A percentile compares a stretch with the other conserved stretches of the same genome.
These are phyloP conservation scores for Cyberlindnera subsufficiens DNA, from an alignment of 805 yeast species.

Conservation along the genomic window DNA sequence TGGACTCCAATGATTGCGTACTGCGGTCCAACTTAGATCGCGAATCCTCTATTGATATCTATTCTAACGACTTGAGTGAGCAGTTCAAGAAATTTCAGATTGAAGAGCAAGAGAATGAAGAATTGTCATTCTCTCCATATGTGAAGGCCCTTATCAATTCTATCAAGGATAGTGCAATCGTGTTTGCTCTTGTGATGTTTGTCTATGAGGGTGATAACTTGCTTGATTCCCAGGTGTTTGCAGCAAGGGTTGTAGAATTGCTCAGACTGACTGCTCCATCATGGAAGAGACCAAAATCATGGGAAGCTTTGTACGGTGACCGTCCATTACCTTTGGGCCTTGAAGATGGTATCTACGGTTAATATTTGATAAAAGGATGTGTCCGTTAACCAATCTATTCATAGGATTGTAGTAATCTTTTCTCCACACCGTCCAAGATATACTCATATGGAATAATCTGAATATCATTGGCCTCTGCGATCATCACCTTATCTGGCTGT, in stretches of 20 bases:
- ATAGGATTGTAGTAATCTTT: conserved; percentile 36
- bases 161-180: conserved; percentile 12
- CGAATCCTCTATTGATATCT: conserved; percentile 10
- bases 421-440: conserved; percentile 55
- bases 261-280: conserved; percentile 18
- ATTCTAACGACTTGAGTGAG: conserved; percentile 14
- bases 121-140: conserved; percentile 10
- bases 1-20: conserved; percentile 74
- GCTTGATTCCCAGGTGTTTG: conserved; percentile 55
- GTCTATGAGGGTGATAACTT: conserved; percentile 92
- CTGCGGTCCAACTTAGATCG: conserved; percentile 16
- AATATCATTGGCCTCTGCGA: conserved; percentile 67
- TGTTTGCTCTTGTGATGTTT: conserved; percentile 45
- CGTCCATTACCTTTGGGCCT: conserved; percentile 58
- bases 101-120: conserved; percentile 4
- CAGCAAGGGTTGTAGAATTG: conserved; percentile 29
- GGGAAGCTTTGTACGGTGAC: conserved; percentile 83
- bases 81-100: conserved; percentile 14
- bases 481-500: conserved; percentile 51
- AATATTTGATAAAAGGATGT: background rate
- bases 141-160: conserved; percentile 7
- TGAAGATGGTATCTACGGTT: conserved; percentile 75
- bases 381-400: background rate
- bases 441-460: conserved; percentile 54
- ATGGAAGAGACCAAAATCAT: conserved; percentile 63